phyloP scores from a whole-genome alignment of 257 asterid species.

The Ophiorrhiza pumila region DNA sequence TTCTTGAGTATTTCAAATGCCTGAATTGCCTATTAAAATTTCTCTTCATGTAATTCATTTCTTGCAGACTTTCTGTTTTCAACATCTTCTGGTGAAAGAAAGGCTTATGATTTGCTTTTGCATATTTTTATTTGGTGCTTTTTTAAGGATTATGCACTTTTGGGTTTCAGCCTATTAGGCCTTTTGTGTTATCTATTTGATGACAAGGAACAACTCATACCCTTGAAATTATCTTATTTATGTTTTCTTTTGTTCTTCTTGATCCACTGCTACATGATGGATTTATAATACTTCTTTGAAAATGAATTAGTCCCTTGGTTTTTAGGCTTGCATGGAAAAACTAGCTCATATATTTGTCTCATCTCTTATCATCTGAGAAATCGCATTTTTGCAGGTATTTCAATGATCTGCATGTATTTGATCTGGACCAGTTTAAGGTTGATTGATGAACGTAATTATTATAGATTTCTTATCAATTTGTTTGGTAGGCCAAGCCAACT shows the following conservation, averaged over 20 bases:
- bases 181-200: neutral
- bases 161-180: neutral
- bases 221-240: neutral
- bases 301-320: neutral
- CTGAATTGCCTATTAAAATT: neutral
- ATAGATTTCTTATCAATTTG: neutral
- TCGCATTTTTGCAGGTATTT: slow-evolving; percentile 55
- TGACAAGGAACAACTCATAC: neutral
- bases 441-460: neutral
- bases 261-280: neutral
- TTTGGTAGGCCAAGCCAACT: neutral
- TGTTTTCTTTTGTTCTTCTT: neutral
- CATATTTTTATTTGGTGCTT: neutral
- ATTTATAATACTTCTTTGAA: neutral
- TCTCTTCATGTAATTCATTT: neutral
- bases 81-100: neutral
- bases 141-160: neutral
- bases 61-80: neutral
- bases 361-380: neutral
- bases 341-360: neutral
- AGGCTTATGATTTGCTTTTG: neutral
- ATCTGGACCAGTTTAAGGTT: slow-evolving; percentile 95
- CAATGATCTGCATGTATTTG: slow-evolving; percentile 89
- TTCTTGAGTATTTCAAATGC: neutral
- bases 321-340: neutral